phyloP scores from a whole-genome alignment of 1,139 yeast species.

The Geotrichum bryndzae region DNA sequence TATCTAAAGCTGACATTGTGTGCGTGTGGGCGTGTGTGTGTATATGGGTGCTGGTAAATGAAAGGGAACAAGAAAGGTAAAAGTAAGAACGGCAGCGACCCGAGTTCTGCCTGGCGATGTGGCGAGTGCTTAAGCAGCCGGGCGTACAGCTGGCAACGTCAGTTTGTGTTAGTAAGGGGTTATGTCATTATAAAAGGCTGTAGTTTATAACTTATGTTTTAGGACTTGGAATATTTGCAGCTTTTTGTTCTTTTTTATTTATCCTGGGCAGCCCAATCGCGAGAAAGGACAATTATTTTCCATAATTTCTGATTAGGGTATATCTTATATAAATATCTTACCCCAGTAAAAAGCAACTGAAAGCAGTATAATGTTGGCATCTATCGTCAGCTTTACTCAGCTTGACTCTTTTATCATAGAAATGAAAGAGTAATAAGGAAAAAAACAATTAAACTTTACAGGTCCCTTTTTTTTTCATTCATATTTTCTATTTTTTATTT shows the following conservation, averaged over 20 bases:
- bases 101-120: background rate
- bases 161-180: background rate
- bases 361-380: background rate
- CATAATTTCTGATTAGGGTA: no score
- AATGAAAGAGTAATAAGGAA: background rate
- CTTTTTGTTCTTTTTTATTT: background rate
- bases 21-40: background rate
- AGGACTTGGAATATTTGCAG: background rate
- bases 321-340: background rate
- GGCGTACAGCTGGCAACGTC: background rate
- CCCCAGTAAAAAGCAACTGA: background rate
- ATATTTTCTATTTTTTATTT: no score
- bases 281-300: no score
- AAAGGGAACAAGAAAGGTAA: background rate
- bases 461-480: background rate
- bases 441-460: background rate
- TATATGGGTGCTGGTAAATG: background rate
- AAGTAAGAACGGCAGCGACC: background rate
- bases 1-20: constrained; percentile 7
- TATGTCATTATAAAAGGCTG: background rate
- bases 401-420: background rate
- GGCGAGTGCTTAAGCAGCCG: background rate
- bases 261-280: no score
- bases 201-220: background rate
- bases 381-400: background rate